A percentile compares a stretch with the other conserved stretches of the same genome.
Evolutionary conservation across 2,329 filamentous ascomycete genomes (phyloP).

Genomic region (Eurotiales sp.): DNA sequence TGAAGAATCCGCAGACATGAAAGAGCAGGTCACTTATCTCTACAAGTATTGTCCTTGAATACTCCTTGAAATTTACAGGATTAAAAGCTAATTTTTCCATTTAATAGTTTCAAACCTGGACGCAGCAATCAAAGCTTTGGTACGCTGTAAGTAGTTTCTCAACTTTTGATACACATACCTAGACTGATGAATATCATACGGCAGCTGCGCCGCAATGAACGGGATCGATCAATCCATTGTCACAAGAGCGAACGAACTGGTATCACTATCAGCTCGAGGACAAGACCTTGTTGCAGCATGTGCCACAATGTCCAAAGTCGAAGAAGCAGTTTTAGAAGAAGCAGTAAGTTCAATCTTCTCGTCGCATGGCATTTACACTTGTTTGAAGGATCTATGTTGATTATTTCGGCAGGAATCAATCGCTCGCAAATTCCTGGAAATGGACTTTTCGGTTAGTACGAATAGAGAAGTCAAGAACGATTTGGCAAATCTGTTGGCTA

Average conservation of each 20-base stretch:
- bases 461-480: background rate
- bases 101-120: slow-evolving; percentile 52
- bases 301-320: slow-evolving; percentile 60
- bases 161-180: background rate
- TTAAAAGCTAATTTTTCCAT: slow-evolving; percentile 16
- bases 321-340: slow-evolving; percentile 62
- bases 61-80: background rate
- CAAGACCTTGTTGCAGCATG: slow-evolving; percentile 74
- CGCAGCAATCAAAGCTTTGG: slow-evolving; percentile 80
- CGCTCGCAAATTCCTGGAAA: slow-evolving; percentile 56
- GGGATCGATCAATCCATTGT: slow-evolving; percentile 72
- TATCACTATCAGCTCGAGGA: slow-evolving; percentile 63
- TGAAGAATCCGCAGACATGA: slow-evolving; percentile 38
- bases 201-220: slow-evolving; percentile 76
- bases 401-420: slow-evolving; percentile 43
- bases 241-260: slow-evolving; percentile 70
- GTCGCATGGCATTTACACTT: background rate
- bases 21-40: slow-evolving; percentile 60
- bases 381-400: background rate
- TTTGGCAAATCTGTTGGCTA: slow-evolving; percentile 3
- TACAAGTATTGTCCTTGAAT: slow-evolving; percentile 53
- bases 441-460: slow-evolving; percentile 31
- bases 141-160: slow-evolving; percentile 48
- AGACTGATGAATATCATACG: slow-evolving; percentile 1
- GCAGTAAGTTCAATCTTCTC: slow-evolving; percentile 49